These are phyloP conservation scores for Tinospora cordifolia DNA, from an alignment of 164 flowering plant species.

Conservation along the genomic window DNA sequence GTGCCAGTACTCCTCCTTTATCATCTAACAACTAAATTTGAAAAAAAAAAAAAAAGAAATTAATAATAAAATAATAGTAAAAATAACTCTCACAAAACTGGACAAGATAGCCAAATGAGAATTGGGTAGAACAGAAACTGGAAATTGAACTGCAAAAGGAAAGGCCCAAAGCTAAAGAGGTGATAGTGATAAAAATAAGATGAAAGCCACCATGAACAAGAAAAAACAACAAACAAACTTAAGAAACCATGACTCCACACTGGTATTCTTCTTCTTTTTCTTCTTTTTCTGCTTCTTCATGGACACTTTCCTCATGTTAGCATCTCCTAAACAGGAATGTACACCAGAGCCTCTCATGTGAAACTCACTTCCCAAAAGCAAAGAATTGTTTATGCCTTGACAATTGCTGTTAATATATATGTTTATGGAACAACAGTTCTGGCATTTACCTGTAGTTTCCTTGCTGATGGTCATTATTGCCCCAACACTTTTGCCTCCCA, in stretches of 20 bases:
- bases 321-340: conserved; percentile 28
- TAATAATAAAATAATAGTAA: no score
- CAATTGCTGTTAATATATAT: conserved; percentile 63
- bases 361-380: conserved; percentile 55
- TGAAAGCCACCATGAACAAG: background rate
- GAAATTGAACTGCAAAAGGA: background rate
- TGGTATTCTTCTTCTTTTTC: conserved; percentile 9
- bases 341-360: conserved; percentile 58
- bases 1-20: background rate
- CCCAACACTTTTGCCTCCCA: conserved; percentile 47
- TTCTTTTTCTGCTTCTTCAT: conserved; percentile 9
- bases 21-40: background rate
- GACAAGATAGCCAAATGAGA: background rate
- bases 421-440: conserved; percentile 43
- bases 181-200: conserved; percentile 9
- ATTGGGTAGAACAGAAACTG: background rate
- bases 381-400: conserved; percentile 64
- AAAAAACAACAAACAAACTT: conserved; percentile 9
- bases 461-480: conserved; percentile 36
- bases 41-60: no score
- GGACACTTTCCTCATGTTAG: conserved; percentile 21
- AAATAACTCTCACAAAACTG: no score
- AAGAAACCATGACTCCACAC: background rate
- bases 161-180: background rate
- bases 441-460: conserved; percentile 16